Conservation (phyloP, 2,329 filamentous ascomycete genomes). For the Huntiella bhutanensis region DNA sequence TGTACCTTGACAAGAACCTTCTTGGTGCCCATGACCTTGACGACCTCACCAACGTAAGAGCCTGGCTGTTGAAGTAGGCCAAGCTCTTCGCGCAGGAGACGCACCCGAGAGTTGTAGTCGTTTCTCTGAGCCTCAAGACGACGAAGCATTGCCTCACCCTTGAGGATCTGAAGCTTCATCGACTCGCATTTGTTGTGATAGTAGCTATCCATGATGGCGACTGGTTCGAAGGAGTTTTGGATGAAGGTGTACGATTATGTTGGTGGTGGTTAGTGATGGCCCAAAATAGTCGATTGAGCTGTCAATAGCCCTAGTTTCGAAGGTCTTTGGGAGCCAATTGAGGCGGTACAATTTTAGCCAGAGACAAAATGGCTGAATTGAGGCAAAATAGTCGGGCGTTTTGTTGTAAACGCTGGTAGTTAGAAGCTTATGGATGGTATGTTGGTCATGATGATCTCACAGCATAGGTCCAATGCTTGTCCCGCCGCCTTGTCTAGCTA, state of each 20-base stretch:
- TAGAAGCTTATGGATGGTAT: neutral
- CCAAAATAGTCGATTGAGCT: neutral
- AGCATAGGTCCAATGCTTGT: neutral
- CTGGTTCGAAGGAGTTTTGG: neutral
- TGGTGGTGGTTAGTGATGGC: neutral
- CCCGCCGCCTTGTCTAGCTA: conserved; percentile 1
- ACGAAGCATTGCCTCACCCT: conserved; percentile 87
- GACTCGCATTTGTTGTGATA: conserved; percentile 99
- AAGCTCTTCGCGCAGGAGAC: conserved; percentile 83
- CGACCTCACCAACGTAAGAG: conserved; percentile 97
- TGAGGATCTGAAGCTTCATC: conserved; percentile 99
- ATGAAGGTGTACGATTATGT: neutral
- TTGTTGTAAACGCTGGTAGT: neutral
- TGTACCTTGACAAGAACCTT: conserved; percentile 98
- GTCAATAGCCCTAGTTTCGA: neutral
- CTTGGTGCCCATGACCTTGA: conserved; percentile 99
- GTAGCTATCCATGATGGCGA: conserved; percentile 76
- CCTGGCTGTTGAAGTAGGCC: conserved; percentile 91
- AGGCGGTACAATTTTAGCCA: too few relatives aligned
- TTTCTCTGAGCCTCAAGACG: conserved; percentile 95
- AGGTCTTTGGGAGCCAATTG: neutral
- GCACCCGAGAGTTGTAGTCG: conserved; percentile 96
- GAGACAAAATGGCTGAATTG: too few relatives aligned
- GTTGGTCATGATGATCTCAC: neutral
- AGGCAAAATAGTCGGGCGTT: neutral